Base-by-base conservation (phyloP, 2,329 filamentous ascomycete genomes). In the Aspergillus novoparasiticus region DNA sequence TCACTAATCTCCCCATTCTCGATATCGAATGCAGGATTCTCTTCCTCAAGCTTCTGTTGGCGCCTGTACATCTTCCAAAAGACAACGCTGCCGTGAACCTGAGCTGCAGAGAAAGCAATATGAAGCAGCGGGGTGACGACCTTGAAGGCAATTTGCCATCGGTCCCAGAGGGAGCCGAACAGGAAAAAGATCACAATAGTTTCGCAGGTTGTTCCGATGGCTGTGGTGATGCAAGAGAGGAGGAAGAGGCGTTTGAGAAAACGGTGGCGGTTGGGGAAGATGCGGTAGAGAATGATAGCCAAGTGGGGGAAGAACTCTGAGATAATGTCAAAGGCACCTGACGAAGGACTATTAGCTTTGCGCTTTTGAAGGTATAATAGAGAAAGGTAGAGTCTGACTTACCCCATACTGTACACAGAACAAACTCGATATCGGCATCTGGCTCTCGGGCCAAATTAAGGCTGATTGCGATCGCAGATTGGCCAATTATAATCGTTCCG, bases 271-370 rank as follows among this genome's bases (percentile, higher is more conserved):
- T 68, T 65, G 3, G 78, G 77, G 61, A 77, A 77, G 1, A 80
- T 63, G 8, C 81, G 79, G 66, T 83, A 82, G 4, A 82, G 71
- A 41, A 83, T 79, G 58, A 83, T 81, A 21, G 80, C 77, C 19
- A 82, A 61, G 32, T 83, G 81, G 0, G 81, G 81, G 65, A 81
- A 78, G 63, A 82, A 79, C 66, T 83, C 81, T 23, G 79, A 80
- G 12, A 82, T 66, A 12, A 81, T 78, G 61, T 83, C 80, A 64
- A 83, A 83, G 16, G 79, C 78, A 26, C 81, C 81, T 82, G 23
- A 23, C 9, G 0, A 3, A 11, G 46, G 1, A 59, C 28, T 46
- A 45, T 4, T 30, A 34, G 16, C 6, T 9, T 16, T 4, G 26
- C 2, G 14, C 3, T 54, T 14, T 23, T 43, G 19, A 23, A 34